Evolutionary conservation across 805 yeast genomes (phyloP), one percentile per base, ranked within the genome.

Genomic region (Pichia phayaonensis): DNA sequence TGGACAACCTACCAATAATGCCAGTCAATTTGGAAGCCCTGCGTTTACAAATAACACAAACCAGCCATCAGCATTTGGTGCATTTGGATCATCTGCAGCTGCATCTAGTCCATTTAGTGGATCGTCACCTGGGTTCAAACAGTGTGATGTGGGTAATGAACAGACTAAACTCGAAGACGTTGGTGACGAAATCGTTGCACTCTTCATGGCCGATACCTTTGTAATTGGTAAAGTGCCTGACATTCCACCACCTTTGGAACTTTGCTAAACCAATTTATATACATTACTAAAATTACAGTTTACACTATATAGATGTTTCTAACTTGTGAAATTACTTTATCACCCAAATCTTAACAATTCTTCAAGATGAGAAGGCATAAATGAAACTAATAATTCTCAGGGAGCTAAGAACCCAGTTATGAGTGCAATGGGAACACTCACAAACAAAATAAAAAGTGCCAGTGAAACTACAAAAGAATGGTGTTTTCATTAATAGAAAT

Each of bases 141-240:
- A 62, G 46, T 53, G 60, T 5, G 61, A 54, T 2, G 36, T 57
- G 6, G 57, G 47, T 8, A 66, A 62, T 23, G 60, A 60, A 21
- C 52, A 45, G 51, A 51, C 66, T 56, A 46, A 57, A 2, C 58
- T 65, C 5, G 70, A 66, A 0, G 77, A 75, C 4, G 56, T 81
- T 3, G 67, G 76, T 45, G 75, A 73, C 5, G 67, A 59, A 3
- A 71, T 80, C 0, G 45, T 70, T 11, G 69, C 66, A 7, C 74
- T 75, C 22, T 88, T 86, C 61, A 61, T 72, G 54, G 70, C 77
- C 1, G 56, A 60, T 0, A 48, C 52, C 5, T 86, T 86, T 56
- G 60, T 64, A n/a, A 58, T 85, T 31, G 92, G 90, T 0, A 65
- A 67, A 24, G 79, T 86, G 2, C 95, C 95, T 0, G 92, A 84